Evolutionary conservation across 257 asterid species (phyloP).

Genomic region (Anisodus tanguticus): DNA sequence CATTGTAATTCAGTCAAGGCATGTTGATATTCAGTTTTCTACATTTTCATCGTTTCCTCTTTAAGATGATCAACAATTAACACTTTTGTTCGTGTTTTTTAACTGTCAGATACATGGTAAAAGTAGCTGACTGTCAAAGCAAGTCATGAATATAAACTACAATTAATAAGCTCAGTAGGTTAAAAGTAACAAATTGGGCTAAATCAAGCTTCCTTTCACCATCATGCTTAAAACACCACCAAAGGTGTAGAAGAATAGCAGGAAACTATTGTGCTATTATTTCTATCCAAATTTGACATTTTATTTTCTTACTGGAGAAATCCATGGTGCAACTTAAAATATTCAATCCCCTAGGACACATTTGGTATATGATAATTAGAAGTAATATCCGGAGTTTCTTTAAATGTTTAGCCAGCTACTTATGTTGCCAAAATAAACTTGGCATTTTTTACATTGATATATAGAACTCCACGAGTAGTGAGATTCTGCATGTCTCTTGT

Average conservation of each 20-base stretch:
- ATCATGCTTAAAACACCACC: conserved; percentile 2
- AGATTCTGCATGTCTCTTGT: background rate
- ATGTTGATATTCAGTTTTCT: conserved; percentile 13
- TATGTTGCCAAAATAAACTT: conserved; percentile 7
- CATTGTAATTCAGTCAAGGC: conserved; percentile 11
- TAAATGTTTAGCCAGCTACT: background rate
- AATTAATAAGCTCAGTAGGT: conserved; percentile 9
- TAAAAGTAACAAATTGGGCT: background rate
- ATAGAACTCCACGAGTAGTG: background rate
- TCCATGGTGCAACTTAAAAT: background rate
- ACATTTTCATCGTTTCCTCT: conserved; percentile 16
- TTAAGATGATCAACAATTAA: background rate
- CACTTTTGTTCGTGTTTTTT: background rate
- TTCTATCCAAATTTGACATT: background rate
- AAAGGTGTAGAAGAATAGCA: background rate
- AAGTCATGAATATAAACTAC: background rate
- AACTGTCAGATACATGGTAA: conserved; percentile 17
- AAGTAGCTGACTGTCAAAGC: background rate
- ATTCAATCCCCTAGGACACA: background rate
- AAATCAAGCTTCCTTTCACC: background rate
- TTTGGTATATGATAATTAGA: background rate
- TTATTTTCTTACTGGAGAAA: background rate
- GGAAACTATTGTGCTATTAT: conserved; percentile 6
- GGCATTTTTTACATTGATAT: background rate
- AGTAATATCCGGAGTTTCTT: background rate